phyloP scores from a whole-genome alignment of 768 basidiomycete genomes.

The Boletus rex-veris region DNA sequence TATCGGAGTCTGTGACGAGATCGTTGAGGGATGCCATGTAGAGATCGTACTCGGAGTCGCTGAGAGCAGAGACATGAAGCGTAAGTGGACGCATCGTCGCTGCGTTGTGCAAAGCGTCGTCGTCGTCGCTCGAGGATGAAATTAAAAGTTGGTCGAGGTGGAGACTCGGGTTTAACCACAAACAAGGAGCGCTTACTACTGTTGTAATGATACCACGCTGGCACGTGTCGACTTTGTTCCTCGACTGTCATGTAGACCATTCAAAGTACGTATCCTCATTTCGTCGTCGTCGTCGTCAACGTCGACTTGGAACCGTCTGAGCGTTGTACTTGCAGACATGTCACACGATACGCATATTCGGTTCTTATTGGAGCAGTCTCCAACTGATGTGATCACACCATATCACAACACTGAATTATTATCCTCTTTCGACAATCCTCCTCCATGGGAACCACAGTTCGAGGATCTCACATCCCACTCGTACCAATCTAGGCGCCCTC shows the following conservation, averaged over 20 bases:
- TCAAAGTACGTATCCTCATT: neutral
- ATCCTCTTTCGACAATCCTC: conserved; percentile 13
- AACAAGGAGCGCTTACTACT: too few relatives aligned
- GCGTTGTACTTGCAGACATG: conserved; percentile 8
- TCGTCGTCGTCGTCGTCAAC: neutral
- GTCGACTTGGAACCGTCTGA: neutral
- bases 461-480: conserved; percentile 15
- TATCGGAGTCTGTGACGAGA: conserved; percentile 37
- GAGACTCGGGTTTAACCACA: too few relatives aligned
- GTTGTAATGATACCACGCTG: neutral
- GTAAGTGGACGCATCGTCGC: conserved; percentile 55
- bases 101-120: too few relatives aligned
- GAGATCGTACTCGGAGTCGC: conserved; percentile 63
- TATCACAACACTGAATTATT: too few relatives aligned
- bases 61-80: conserved; percentile 75
- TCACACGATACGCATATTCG: neutral
- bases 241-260: neutral
- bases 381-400: neutral
- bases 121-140: too few relatives aligned
- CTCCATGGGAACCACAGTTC: conserved; percentile 28
- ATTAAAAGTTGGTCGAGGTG: too few relatives aligned
- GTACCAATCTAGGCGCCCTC: conserved; percentile 14
- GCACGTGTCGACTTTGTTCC: neutral
- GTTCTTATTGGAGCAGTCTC: neutral
- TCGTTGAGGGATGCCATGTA: conserved; percentile 63